These are phyloP conservation scores for Solanum ossicruentum DNA, from an alignment of 257 asterid species.

Conservation along the genomic window DNA sequence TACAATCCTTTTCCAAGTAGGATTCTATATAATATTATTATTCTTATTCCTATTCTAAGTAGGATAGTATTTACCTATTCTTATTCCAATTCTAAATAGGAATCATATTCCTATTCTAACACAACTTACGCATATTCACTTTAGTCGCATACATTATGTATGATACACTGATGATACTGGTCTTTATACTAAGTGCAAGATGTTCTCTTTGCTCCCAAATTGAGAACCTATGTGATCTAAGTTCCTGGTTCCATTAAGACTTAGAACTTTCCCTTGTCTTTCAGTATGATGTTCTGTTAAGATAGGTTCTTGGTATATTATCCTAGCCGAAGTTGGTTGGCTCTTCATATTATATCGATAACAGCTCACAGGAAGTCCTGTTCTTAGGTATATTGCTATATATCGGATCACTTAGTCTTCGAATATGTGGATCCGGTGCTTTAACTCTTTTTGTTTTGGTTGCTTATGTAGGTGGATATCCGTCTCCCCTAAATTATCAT, in stretches of 20 bases:
- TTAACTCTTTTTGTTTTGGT: not conserved
- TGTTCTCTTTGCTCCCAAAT: not conserved
- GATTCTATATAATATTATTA: too few relatives aligned
- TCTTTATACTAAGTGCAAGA: not conserved
- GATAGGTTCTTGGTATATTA: not conserved
- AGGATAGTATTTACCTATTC: too few relatives aligned
- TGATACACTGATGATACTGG: not conserved
- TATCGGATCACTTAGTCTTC: not conserved
- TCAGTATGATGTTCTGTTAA: not conserved
- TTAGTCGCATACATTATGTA: not conserved
- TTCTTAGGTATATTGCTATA: not conserved
- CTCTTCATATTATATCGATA: not conserved
- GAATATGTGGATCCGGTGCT: not conserved
- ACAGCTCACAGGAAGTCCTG: not conserved
- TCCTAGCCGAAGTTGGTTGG: not conserved
- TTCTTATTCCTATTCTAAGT: too few relatives aligned
- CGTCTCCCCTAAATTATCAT: slow-evolving; percentile 88
- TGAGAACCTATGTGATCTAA: not conserved
- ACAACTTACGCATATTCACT: not conserved
- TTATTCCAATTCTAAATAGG: too few relatives aligned
- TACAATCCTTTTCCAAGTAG: too few relatives aligned
- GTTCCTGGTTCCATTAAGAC: not conserved
- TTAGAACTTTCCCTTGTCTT: not conserved
- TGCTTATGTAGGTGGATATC: slow-evolving; percentile 76
- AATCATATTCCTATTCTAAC: too few relatives aligned